Evolutionary conservation across 352 stramenopile species (phyloP).

Genomic region (Globisporangium splendens): DNA sequence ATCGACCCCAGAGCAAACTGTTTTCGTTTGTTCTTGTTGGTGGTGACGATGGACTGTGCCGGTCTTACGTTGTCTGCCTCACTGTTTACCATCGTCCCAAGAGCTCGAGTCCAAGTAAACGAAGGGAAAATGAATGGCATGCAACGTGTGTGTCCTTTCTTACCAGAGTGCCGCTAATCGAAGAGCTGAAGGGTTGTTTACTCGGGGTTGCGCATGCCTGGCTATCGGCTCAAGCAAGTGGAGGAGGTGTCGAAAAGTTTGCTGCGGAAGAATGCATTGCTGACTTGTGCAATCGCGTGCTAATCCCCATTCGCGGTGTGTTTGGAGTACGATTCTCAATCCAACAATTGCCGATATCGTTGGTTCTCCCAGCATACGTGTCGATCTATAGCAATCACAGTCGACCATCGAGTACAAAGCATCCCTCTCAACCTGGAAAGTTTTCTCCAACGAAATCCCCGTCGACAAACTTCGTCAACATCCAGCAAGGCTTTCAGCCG

Average conservation of each 20-base stretch:
- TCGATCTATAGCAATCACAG: slow-evolving; percentile 41
- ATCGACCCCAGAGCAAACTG: slow-evolving; percentile 44
- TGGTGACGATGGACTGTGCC: slow-evolving; percentile 61
- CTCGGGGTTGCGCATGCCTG: slow-evolving; percentile 52
- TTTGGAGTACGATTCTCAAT: slow-evolving; percentile 62
- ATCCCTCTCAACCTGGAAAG: slow-evolving; percentile 9
- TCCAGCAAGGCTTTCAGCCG: slow-evolving; percentile 55
- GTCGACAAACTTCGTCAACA: slow-evolving; percentile 40
- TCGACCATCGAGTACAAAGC: slow-evolving; percentile 6
- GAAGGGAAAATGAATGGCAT: slow-evolving; percentile 41
- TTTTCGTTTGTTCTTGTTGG: slow-evolving; percentile 84
- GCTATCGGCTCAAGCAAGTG: slow-evolving; percentile 20
- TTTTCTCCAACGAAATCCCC: slow-evolving; percentile 40
- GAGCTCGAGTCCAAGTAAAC: slow-evolving; percentile 6
- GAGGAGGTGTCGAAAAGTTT: not conserved
- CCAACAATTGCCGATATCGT: slow-evolving; percentile 23
- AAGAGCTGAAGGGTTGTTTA: slow-evolving; percentile 48
- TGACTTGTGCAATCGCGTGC: slow-evolving; percentile 50
- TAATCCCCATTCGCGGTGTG: slow-evolving; percentile 60
- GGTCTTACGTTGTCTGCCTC: slow-evolving; percentile 69
- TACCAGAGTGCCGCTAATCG: slow-evolving; percentile 59
- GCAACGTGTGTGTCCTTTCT: slow-evolving; percentile 72
- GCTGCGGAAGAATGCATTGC: slow-evolving; percentile 34
- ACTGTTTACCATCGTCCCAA: slow-evolving; percentile 58
- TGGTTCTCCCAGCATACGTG: slow-evolving; percentile 49